phyloP scores from a whole-genome alignment of 2,329 filamentous ascomycete genomes.

The Lizonia empirigonia region DNA sequence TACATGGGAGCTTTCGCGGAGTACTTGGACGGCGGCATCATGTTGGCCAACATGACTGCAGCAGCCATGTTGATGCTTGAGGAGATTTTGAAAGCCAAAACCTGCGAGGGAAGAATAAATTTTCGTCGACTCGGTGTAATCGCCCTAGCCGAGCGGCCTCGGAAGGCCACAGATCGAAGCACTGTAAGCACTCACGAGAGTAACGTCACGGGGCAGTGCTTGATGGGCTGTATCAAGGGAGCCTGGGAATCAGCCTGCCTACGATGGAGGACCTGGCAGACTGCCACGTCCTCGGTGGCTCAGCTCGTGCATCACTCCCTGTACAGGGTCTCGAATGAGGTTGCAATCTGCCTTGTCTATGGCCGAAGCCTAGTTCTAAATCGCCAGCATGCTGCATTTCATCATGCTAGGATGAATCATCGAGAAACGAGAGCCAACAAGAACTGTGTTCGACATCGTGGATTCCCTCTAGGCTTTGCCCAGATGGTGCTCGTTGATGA shows the following conservation, averaged over 20 bases:
- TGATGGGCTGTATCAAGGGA: neutral
- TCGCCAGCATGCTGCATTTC: neutral
- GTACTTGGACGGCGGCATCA: neutral
- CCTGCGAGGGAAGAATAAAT: neutral
- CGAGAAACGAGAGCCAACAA: neutral
- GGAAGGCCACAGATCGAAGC: neutral
- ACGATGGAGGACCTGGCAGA: neutral
- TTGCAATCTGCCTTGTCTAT: neutral
- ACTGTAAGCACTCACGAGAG: neutral
- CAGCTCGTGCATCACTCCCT: neutral
- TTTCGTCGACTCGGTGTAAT: neutral
- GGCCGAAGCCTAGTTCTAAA: neutral
- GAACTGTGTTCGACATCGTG: too few species aligned
- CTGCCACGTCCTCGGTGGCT: neutral
- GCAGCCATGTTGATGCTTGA: neutral
- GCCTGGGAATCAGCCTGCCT: neutral
- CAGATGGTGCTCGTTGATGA: too few species aligned
- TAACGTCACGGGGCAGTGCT: neutral
- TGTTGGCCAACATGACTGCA: neutral
- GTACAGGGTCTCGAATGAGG: neutral
- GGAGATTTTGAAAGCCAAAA: neutral
- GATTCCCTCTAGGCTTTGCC: too few species aligned
- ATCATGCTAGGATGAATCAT: neutral
- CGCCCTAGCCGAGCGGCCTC: too few species aligned
- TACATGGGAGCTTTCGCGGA: neutral